A percentile compares a stretch with the other conserved stretches of the same genome.
phyloP scores from a whole-genome alignment of 2,329 filamentous ascomycete species.

The Stemphylium beticola region DNA sequence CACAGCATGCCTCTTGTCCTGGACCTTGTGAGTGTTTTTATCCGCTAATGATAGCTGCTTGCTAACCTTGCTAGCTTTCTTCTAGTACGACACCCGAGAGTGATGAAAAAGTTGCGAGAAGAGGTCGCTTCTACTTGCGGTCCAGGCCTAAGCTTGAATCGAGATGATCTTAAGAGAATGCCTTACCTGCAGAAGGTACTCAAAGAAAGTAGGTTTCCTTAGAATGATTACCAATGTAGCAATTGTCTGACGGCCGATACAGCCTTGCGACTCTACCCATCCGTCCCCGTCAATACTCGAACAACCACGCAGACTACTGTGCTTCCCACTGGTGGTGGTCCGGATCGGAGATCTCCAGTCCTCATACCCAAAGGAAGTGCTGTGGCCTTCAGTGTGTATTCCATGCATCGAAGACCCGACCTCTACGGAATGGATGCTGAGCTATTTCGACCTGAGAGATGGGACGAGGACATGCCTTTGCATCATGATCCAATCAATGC shows the following conservation, averaged over 20 bases:
- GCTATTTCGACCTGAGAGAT: slow-evolving; percentile 20
- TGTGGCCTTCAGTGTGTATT: slow-evolving; percentile 26
- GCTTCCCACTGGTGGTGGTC: slow-evolving; percentile 22
- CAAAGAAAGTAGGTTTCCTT: slow-evolving; percentile 47
- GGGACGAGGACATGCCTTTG: slow-evolving; percentile 28
- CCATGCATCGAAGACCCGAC: slow-evolving; percentile 25
- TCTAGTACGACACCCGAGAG: slow-evolving; percentile 43
- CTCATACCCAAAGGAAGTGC: slow-evolving; percentile 30
- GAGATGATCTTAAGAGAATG: slow-evolving; percentile 49
- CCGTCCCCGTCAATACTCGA: slow-evolving; percentile 36
- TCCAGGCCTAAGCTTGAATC: slow-evolving; percentile 50
- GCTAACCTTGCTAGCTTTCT: slow-evolving; percentile 21
- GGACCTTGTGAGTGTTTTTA: slow-evolving; percentile 24
- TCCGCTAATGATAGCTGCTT: not conserved
- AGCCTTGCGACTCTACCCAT: slow-evolving; percentile 37
- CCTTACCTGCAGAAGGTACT: slow-evolving; percentile 35
- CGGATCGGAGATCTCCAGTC: slow-evolving; percentile 33
- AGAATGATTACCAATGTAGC: too few relatives aligned
- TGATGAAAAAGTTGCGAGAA: slow-evolving; percentile 42
- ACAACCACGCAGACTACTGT: not conserved
- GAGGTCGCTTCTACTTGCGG: slow-evolving; percentile 33
- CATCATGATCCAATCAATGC: slow-evolving; percentile 18
- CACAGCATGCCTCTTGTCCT: slow-evolving; percentile 38
- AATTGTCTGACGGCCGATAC: too few relatives aligned
- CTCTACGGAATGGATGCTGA: slow-evolving; percentile 29